A percentile compares a stretch with the other conserved stretches of the same genome.
These are phyloP conservation scores for Yamadazyma diospyri DNA, from an alignment of 1,139 yeast species.

Conservation along the genomic window DNA sequence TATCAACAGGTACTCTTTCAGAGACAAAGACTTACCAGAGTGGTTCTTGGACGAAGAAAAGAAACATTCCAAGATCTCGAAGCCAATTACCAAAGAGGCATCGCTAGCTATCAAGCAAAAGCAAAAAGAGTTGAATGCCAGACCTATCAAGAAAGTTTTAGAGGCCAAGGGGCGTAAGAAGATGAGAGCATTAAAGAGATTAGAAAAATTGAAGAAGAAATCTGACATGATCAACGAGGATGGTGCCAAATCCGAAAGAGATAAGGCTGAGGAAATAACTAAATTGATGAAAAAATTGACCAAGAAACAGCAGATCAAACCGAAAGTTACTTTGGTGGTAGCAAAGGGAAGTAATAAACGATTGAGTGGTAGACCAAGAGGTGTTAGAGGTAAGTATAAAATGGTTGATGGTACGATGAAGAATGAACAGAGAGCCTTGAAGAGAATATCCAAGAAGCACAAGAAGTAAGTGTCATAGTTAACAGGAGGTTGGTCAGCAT, in stretches of 20 bases:
- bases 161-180: conserved; percentile 98
- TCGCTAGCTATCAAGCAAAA: conserved; percentile 88
- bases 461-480: conserved; percentile 23
- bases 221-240: conserved; percentile 90
- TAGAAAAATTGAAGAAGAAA: conserved; percentile 91
- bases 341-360: conserved; percentile 89
- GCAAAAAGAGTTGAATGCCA: conserved; percentile 84
- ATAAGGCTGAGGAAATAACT: conserved; percentile 89
- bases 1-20: conserved; percentile 84
- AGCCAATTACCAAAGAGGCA: conserved; percentile 97
- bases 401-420: conserved; percentile 99
- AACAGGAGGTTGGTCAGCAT: too few species aligned
- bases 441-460: conserved; percentile 83
- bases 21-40: conserved; percentile 86
- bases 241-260: conserved; percentile 80
- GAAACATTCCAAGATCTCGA: conserved; percentile 75
- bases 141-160: conserved; percentile 95
- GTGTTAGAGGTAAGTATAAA: conserved; percentile 95
- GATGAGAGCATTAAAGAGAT: conserved; percentile 84
- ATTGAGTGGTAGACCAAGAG: conserved; percentile 92
- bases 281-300: conserved; percentile 79
- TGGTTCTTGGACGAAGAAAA: conserved; percentile 96
- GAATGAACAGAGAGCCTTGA: conserved; percentile 93
- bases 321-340: conserved; percentile 82
- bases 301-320: conserved; percentile 72